These are phyloP conservation scores for Leccinum aurantiacum DNA, from an alignment of 768 basidiomycete genomes.

Conservation along the genomic window DNA sequence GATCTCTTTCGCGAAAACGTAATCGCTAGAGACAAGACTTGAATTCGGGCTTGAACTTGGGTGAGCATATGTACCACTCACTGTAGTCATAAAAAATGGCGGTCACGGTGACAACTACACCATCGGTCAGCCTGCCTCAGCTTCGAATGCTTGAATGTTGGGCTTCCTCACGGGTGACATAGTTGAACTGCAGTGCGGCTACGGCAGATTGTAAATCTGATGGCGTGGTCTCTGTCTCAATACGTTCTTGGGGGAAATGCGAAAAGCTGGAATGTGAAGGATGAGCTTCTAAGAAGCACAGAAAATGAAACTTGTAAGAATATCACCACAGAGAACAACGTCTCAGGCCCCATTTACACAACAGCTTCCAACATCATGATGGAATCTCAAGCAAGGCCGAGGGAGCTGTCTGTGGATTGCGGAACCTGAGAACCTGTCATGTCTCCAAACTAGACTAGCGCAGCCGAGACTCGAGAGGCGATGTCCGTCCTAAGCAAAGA, in stretches of 20 bases:
- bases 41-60: neutral
- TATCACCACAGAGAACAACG: neutral
- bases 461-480: neutral
- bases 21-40: slow-evolving; percentile 11
- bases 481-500: neutral
- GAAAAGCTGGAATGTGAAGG: neutral
- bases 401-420: neutral
- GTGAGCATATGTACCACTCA: slow-evolving; percentile 3
- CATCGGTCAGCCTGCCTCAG: neutral
- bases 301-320: no score
- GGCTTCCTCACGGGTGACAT: slow-evolving; percentile 5
- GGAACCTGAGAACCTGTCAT: neutral
- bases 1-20: slow-evolving; percentile 20
- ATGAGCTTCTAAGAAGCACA: neutral
- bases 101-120: slow-evolving; percentile 13
- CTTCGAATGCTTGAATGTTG: neutral
- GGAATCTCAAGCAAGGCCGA: neutral
- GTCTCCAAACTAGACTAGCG: neutral
- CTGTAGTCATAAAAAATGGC: slow-evolving; percentile 23
- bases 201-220: slow-evolving; percentile 9
- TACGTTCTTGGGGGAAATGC: no score
- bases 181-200: slow-evolving; percentile 8
- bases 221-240: slow-evolving; percentile 6
- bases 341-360: neutral
- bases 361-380: neutral